Evolutionary conservation across 2,329 filamentous ascomycete genomes (phyloP).

Genomic region (Hymenoscyphus albidus): DNA sequence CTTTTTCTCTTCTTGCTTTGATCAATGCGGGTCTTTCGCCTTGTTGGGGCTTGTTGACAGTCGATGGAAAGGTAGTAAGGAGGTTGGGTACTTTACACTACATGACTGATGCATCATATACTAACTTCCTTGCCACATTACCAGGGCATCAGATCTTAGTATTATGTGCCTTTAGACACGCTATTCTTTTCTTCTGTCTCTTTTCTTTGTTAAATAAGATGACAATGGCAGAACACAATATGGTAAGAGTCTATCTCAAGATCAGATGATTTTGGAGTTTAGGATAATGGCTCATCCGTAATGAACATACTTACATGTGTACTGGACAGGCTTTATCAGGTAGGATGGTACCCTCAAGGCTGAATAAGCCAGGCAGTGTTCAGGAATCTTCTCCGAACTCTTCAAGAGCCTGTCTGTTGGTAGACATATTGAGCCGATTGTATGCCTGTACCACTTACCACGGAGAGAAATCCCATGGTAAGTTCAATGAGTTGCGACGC

Average conservation of each 20-base stretch:
- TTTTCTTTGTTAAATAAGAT: too few species aligned
- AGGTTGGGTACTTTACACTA: too few species aligned
- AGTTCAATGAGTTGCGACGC: background rate
- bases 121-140: too few species aligned
- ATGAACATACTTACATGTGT: background rate
- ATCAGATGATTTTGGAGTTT: too few species aligned
- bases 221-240: too few species aligned
- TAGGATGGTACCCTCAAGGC: background rate
- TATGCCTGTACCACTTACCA: background rate
- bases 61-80: too few species aligned
- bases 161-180: too few species aligned
- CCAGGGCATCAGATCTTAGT: too few species aligned
- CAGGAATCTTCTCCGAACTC: background rate
- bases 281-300: background rate
- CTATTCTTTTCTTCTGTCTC: too few species aligned
- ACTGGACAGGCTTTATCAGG: background rate
- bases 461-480: background rate
- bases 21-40: background rate
- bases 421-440: background rate
- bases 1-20: background rate
- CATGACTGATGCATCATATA: too few species aligned
- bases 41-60: background rate
- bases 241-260: too few species aligned
- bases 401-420: background rate
- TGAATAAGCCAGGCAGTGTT: background rate